Conservation (phyloP, 805 yeast genomes). For the Suhomyces pyralidae region DNA sequence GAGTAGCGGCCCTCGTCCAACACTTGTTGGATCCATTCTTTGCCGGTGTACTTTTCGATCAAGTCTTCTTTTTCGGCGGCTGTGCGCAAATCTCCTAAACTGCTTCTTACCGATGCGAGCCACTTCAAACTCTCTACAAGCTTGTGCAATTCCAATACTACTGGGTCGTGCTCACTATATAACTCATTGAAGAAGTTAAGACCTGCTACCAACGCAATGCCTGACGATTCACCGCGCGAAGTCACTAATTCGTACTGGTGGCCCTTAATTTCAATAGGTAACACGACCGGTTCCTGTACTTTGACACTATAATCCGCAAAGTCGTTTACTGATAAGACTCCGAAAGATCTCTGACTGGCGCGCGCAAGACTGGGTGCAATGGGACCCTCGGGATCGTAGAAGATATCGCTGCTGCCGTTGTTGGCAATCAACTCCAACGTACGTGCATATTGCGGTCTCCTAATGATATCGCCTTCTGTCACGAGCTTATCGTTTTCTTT, state of each 20-base stretch:
- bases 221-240: slow-evolving; percentile 75
- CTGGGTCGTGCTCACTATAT: slow-evolving; percentile 16
- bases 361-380: slow-evolving; percentile 60
- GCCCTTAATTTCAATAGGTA: slow-evolving; percentile 16
- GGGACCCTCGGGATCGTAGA: slow-evolving; percentile 80
- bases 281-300: slow-evolving; percentile 31
- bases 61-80: slow-evolving; percentile 24
- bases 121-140: slow-evolving; percentile 88
- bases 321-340: slow-evolving; percentile 64
- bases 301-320: slow-evolving; percentile 58
- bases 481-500: slow-evolving; percentile 22
- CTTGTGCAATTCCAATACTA: slow-evolving; percentile 52
- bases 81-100: slow-evolving; percentile 64
- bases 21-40: slow-evolving; percentile 53
- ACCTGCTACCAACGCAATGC: slow-evolving; percentile 77
- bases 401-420: slow-evolving; percentile 74
- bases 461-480: slow-evolving; percentile 56
- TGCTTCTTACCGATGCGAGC: slow-evolving; percentile 84
- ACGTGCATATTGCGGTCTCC: slow-evolving; percentile 59
- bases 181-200: slow-evolving; percentile 56
- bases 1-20: slow-evolving; percentile 49
- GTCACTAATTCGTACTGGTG: slow-evolving; percentile 30
- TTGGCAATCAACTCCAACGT: slow-evolving; percentile 67
- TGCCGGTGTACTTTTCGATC: slow-evolving; percentile 44
- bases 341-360: slow-evolving; percentile 54